Percentiles rank a stretch among this genome's conserved stretches.
Conservation (phyloP, 2,329 filamentous ascomycete species). For the Curvularia spicifera region DNA sequence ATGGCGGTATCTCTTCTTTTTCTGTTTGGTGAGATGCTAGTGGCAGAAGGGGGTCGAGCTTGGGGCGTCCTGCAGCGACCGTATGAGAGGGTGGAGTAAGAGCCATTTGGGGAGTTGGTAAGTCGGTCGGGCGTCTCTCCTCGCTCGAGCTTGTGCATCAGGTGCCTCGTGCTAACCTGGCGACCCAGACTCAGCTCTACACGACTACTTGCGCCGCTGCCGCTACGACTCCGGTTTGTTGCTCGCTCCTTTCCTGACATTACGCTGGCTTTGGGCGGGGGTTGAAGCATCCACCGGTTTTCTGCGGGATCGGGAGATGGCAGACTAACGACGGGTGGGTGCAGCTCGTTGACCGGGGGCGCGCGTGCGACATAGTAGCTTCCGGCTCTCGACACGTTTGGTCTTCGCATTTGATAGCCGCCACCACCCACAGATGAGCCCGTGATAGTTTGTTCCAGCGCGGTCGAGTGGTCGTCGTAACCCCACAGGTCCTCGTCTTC, state of each 20-base stretch:
- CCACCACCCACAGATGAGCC: constrained; percentile 43
- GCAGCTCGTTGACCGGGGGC: constrained; percentile 83
- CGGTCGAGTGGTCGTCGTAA: constrained; percentile 55
- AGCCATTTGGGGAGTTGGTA: constrained; percentile 46
- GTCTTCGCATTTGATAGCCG: constrained; percentile 29
- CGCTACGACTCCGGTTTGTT: constrained; percentile 64
- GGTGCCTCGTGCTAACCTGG: constrained; percentile 48
- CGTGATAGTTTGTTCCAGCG: constrained; percentile 42
- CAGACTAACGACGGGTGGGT: constrained; percentile 82
- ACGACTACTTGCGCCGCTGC: constrained; percentile 51
- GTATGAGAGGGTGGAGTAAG: constrained; percentile 40
- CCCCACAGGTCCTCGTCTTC: constrained; percentile 91
- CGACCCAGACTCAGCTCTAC: constrained; percentile 47
- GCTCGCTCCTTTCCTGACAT: constrained; percentile 87
- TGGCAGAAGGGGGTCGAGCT: constrained; percentile 38
- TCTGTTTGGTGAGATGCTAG: constrained; percentile 38
- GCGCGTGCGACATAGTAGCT: constrained; percentile 53
- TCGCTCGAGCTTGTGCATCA: constrained; percentile 46
- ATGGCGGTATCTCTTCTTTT: constrained; percentile 40
- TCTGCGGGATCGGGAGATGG: constrained; percentile 72
- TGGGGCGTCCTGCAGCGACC: constrained; percentile 42
- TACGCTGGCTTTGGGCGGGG: constrained; percentile 84
- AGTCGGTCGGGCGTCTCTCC: constrained; percentile 46
- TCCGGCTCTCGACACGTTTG: constrained; percentile 40
- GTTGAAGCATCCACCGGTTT: constrained; percentile 90